Evolutionary conservation across 352 stramenopile species (phyloP), one percentile per base, ranked within the genome.

Genomic region (Globisporangium emineosum): DNA sequence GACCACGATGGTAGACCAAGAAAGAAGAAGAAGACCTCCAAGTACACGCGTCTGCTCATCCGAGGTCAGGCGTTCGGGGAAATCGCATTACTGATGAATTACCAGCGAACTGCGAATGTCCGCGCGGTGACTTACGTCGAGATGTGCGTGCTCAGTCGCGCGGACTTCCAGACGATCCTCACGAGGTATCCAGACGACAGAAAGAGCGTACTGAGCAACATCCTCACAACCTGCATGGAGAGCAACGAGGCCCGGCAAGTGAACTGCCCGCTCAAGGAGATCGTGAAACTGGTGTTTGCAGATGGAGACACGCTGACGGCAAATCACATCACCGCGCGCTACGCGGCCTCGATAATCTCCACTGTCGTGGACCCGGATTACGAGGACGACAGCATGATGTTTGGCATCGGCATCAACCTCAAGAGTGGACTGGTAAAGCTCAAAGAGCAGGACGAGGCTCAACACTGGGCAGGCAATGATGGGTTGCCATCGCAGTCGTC

Each of bases 101-200:
- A 42, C 10, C 33, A 42, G 10, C 33, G 33, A 9, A 42, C 33
- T 12, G 10, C 33, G 10, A 42, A 42, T 4, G 33, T 42, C 33
- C 33, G 33, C 10, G 33, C 33, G 12, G 33, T 42, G 33, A 42
- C 33, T 10, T 42, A 17, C 33, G 10, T 17, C 12, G 33, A 42
- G 33, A 42, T 42, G 33, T 42, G 33, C 17, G 33, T 42, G 12
- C 33, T 42, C 10, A 42, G 33, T 12, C 33, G 1, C 12, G 33
- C 33, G 33, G 33, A 42, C 17, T 42, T 42, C 33, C 33, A 0
- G 76, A 75, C 19, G 2, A 76, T 81, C 17, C 55, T 83, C 17
- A 23, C 56, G 2, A 54, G 64, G 21, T 64, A 79, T 55, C 71
- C 73, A 3, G 57, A 69, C 1, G 73, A 83, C 21, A 66, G 73